Evolutionary conservation across 2,329 filamentous ascomycete species (phyloP), one percentile per base, ranked within the genome.

Genomic region (Fusarium piperis): DNA sequence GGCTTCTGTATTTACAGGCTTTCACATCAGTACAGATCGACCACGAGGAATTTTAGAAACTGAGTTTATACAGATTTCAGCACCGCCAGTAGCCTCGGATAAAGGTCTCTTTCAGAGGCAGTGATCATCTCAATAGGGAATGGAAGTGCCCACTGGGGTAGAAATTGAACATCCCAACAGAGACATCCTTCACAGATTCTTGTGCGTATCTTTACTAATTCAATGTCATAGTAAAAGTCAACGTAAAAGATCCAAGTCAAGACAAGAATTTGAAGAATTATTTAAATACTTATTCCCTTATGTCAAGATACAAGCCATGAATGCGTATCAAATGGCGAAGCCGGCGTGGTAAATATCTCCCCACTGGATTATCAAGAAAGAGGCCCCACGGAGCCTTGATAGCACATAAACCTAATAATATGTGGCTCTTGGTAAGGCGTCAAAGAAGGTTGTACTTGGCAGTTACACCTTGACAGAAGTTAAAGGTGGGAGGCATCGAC

Each of bases 381-480:
- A 26, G 2, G 15, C 15, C 11, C 8, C 15, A 6, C 3, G 2
- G 9, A 11, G 5, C 5, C 23, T 5, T 46, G 15, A 11, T 10
- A 11, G 2, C 8, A 46, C 23, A 11, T 26, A n/a, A 12, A 28
- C 2, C 1, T 6, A n/a, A 11, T 16, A 11, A 11, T 3, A 0
- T 28, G 1, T 28, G 9, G 3, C 23, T 30, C 2, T n/a, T 12
- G 0, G 10, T 8, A n/a, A 48, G 3, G 12, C 5, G 0, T 0
- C 0, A 48, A 48, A 30, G 10, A 18, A 18, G 10, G 9, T 5
- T 18, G 10, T 30, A 18, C 10, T 5, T 48, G 10, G 16, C 4
- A 48, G 44, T 18, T 28, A 8, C 3, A 30, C 9, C 2, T 46
- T 46, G 8, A 26, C 13, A 11, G 23, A 11, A 46, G 15, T 18